Conservation (phyloP, 768 basidiomycete genomes). For the Cystobasidium tubakii region DNA sequence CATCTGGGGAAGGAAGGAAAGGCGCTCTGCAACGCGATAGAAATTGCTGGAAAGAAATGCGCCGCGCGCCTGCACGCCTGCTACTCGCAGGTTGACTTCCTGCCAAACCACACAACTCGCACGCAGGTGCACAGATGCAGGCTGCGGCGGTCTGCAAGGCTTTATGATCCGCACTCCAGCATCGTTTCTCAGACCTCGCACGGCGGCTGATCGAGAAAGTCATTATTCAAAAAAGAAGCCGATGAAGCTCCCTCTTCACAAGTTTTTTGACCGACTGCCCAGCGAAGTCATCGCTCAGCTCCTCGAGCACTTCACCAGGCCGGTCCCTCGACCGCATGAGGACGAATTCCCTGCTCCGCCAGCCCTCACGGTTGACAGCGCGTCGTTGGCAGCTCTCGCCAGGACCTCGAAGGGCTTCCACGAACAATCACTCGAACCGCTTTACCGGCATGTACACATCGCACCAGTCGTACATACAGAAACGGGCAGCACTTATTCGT, state of each 20-base stretch:
- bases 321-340: background rate
- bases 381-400: background rate
- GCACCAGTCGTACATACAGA: background rate
- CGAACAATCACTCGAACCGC: background rate
- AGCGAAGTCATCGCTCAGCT: constrained; percentile 3
- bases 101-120: too few relatives aligned
- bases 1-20: too few relatives aligned
- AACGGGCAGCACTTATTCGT: background rate
- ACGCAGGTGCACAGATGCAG: too few relatives aligned
- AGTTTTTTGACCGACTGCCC: background rate
- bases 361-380: background rate
- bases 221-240: background rate
- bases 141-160: too few relatives aligned
- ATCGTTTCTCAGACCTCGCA: too few relatives aligned
- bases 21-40: too few relatives aligned
- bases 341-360: background rate
- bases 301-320: constrained; percentile 4
- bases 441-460: background rate
- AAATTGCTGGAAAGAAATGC: too few relatives aligned
- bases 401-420: background rate
- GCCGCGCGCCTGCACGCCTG: too few relatives aligned
- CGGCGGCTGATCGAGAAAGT: background rate
- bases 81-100: too few relatives aligned
- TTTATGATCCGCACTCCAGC: too few relatives aligned
- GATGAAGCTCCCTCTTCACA: too few relatives aligned